phyloP scores from a whole-genome alignment of 257 asterid species.

The Salvia hispanica region DNA sequence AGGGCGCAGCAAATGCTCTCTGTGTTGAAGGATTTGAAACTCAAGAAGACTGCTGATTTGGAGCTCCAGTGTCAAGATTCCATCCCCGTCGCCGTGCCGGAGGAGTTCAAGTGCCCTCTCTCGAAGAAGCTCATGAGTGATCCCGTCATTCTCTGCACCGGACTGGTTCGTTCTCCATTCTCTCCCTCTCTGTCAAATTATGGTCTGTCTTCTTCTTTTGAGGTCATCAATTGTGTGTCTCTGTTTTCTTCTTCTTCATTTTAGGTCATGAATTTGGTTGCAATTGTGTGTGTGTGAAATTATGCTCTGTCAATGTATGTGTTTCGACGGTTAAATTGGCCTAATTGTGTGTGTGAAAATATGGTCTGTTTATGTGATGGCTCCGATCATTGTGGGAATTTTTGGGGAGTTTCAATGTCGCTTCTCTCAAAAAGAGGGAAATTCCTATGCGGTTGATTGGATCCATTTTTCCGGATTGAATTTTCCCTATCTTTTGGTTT shows the following conservation, averaged over 20 bases:
- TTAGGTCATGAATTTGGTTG: not conserved
- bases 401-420: constrained; percentile 2
- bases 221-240: not conserved
- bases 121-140: constrained; percentile 84
- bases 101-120: constrained; percentile 83
- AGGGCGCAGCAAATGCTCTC: constrained; percentile 54
- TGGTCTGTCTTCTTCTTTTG: not conserved
- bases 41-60: constrained; percentile 45
- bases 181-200: not conserved
- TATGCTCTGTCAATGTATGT: not conserved
- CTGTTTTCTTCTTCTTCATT: too few species aligned
- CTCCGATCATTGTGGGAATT: not conserved
- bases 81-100: constrained; percentile 55
- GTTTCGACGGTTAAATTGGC: too few species aligned
- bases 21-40: constrained; percentile 62
- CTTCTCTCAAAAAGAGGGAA: constrained; percentile 4
- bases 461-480: not conserved
- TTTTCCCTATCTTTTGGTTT: not conserved
- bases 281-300: not conserved
- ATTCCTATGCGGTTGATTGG: constrained; percentile 4
- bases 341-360: not conserved
- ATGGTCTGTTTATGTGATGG: not conserved
- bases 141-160: constrained; percentile 82
- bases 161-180: constrained; percentile 58
- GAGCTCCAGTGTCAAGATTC: constrained; percentile 31